Evolutionary conservation across 306 rosid species (phyloP), one percentile per base, ranked within the genome.

Genomic region (Citrullus colocynthis): DNA sequence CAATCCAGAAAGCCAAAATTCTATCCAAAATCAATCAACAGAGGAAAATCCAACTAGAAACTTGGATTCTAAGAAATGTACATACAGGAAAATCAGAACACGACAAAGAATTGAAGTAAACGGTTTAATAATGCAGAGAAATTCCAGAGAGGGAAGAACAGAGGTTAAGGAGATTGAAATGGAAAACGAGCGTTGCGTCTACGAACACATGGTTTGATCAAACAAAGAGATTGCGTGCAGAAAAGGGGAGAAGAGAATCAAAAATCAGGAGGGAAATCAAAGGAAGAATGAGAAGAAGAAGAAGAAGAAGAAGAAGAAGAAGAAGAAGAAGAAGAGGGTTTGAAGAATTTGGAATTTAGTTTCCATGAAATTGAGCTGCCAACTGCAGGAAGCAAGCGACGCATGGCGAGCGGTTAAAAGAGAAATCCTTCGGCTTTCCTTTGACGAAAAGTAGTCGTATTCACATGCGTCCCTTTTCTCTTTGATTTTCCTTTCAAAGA

Each of bases 361-460:
- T 72, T 49, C 77, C 77, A 72, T 49, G 77, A 30, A 49, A 28
- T 7, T 24, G 77, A 72, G 77, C 77, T 18, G 60, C 60, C 77
- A 72, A 72, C 21, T 72, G 44, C 77, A 7, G 1, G 44, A 15
- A 49, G 57, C 44, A 74, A 32, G 63, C 60, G 30, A 34, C 28
- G 63, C 48, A 28, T 74, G 62, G 63, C 48, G 34, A 20, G 54
- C 34, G 42, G 61, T 54, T 54, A 10, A 30, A 51, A n/a, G 45
- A 74, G 9, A 28, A 17, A 52, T 54, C 11, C 18, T 36, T 24
- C 9, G 37, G 24, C 24, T 51, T 32, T 45, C 5, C 70, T 65
- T 65, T 16, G 49, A 54, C 59, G 45, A 34, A 18, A 52, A 54
- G 62, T 11, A 44, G 9, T 4, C 63, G 49, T 54, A 2, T 74